Evolutionary conservation across 2,329 filamentous ascomycete species (phyloP).

Genomic region (Ophiostoma sp.): DNA sequence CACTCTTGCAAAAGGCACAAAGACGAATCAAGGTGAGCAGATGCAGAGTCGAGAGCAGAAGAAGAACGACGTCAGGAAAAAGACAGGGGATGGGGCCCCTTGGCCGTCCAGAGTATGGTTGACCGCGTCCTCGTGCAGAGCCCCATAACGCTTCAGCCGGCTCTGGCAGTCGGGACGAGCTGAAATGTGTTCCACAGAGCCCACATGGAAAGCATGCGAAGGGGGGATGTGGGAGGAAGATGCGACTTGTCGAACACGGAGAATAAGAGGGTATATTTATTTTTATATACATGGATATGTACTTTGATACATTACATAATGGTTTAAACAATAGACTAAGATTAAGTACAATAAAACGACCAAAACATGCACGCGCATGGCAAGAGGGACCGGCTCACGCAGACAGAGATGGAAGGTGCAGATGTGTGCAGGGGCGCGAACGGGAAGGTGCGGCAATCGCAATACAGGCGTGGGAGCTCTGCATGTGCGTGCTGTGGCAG

Average conservation of each 20-base stretch:
- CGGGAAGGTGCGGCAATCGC: not conserved
- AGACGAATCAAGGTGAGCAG: not conserved
- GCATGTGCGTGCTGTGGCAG: not conserved
- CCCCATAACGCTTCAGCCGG: constrained; percentile 22
- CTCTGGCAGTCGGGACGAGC: constrained; percentile 19
- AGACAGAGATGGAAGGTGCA: not conserved
- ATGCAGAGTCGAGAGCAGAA: not conserved
- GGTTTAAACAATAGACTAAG: too few species aligned
- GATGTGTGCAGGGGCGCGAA: not conserved
- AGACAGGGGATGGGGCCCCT: not conserved
- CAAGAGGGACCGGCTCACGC: too few species aligned
- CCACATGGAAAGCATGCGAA: constrained; percentile 13
- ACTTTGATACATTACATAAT: not conserved
- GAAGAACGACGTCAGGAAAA: not conserved
- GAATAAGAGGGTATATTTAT: not conserved
- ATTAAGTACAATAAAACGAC: too few species aligned
- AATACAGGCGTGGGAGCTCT: too few species aligned
- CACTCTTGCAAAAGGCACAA: not conserved
- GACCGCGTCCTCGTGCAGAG: constrained; percentile 1
- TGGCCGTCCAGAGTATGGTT: not conserved
- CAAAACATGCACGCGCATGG: too few species aligned
- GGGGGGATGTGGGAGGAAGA: not conserved
- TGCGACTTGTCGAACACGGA: not conserved
- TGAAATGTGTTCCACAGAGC: constrained; percentile 20
- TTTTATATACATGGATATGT: not conserved